Conservation (phyloP, 139 green algal genomes). For the Pleodorina starrii region DNA sequence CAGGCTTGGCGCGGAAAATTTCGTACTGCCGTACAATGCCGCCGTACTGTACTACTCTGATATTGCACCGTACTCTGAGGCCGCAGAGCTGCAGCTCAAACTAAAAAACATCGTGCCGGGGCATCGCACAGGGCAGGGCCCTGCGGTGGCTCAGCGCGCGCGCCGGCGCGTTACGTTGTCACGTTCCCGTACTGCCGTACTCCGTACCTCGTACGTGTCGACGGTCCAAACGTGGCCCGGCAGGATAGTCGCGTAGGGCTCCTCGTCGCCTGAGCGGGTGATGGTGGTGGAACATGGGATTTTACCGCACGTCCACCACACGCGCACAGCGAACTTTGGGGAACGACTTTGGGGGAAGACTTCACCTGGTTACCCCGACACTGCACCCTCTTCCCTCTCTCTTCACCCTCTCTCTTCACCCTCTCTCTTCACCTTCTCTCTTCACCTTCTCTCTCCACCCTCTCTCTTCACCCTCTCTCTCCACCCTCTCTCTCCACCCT, state of each 20-base stretch:
- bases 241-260: slow-evolving; percentile 20
- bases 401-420: no score
- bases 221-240: slow-evolving; percentile 29
- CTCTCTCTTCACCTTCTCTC: no score
- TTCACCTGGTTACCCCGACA: no score
- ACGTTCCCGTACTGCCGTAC: not conserved
- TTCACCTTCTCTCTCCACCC: no score
- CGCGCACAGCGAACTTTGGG: no score
- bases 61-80: not conserved
- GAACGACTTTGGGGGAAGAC: not conserved
- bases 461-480: no score
- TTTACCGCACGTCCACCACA: not conserved
- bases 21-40: no score
- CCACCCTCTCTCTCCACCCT: no score
- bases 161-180: not conserved
- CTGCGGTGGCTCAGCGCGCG: not conserved
- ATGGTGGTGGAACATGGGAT: not conserved
- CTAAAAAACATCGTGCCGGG: not conserved
- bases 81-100: not conserved
- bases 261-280: slow-evolving; percentile 21
- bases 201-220: slow-evolving; percentile 38
- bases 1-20: no score
- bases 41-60: not conserved
- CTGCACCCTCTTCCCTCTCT: no score
- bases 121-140: not conserved